Conservation (phyloP, 176 grass and related monocot species). For the Coix lacrymajobi region DNA sequence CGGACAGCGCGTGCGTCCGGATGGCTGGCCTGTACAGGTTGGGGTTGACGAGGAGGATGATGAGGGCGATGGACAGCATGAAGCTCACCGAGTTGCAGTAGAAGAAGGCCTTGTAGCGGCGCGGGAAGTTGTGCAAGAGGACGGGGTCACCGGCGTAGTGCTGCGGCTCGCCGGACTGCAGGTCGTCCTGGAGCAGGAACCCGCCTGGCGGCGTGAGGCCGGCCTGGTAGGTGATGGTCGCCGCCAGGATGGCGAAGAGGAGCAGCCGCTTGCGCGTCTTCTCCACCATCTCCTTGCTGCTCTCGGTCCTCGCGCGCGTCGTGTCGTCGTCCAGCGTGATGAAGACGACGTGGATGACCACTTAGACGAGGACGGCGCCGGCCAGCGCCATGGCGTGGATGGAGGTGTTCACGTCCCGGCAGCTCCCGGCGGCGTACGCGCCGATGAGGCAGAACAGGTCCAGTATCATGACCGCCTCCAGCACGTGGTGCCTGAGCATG, state of each 20-base stretch:
- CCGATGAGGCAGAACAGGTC: constrained; percentile 36
- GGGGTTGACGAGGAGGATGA: constrained; percentile 12
- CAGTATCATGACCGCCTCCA: constrained; percentile 23
- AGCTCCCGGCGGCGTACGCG: constrained; percentile 25
- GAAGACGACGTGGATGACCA: constrained; percentile 20
- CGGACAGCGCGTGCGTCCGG: background rate
- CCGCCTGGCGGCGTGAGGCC: constrained; percentile 26
- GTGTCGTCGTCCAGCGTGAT: background rate
- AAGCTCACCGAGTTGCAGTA: constrained; percentile 27
- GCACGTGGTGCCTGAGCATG: background rate
- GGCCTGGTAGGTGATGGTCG: constrained; percentile 38
- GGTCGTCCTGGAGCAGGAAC: background rate
- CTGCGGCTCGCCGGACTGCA: background rate
- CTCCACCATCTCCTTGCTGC: background rate
- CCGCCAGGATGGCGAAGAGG: constrained; percentile 31
- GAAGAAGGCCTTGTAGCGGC: background rate
- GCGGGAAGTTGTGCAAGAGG: background rate
- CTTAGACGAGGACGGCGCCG: background rate
- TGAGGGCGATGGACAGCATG: constrained; percentile 30
- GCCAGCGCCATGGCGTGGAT: constrained; percentile 18
- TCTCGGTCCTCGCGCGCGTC: background rate
- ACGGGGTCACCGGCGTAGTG: background rate
- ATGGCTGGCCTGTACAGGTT: constrained; percentile 9
- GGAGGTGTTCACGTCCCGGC: background rate
- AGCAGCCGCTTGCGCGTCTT: constrained; percentile 25